These are phyloP conservation scores for Paramecium biaurelia DNA, from an alignment of 73 alveolate genomes.

Conservation along the genomic window DNA sequence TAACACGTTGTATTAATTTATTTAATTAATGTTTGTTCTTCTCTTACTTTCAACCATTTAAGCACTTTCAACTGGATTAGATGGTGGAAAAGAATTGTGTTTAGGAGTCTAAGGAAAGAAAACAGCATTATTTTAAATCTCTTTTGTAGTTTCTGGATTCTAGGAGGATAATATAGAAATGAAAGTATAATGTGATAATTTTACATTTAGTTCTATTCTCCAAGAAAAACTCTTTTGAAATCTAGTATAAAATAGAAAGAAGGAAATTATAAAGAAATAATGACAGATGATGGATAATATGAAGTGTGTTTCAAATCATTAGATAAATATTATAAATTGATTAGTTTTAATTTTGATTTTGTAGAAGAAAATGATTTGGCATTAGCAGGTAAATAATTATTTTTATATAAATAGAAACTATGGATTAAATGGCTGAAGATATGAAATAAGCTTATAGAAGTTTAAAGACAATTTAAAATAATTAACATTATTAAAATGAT, in stretches of 20 bases:
- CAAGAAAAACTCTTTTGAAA: slow-evolving; percentile 13
- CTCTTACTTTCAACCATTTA: neutral
- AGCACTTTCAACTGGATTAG: slow-evolving; percentile 48
- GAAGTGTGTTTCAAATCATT: slow-evolving; percentile 38
- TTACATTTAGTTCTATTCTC: neutral
- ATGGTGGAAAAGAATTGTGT: slow-evolving; percentile 35
- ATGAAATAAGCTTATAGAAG: slow-evolving; percentile 35
- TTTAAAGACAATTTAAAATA: neutral
- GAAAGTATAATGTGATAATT: neutral
- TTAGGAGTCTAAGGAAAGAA: slow-evolving; percentile 26
- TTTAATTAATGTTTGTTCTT: neutral
- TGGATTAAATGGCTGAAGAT: slow-evolving; percentile 51
- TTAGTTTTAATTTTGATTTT: slow-evolving; percentile 46
- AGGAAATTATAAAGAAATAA: slow-evolving; percentile 37
- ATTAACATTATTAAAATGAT: slow-evolving; percentile 40
- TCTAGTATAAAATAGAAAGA: slow-evolving; percentile 12
- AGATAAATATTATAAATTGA: slow-evolving; percentile 48
- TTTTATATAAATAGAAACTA: neutral
- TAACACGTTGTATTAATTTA: neutral
- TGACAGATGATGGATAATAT: slow-evolving; percentile 39
- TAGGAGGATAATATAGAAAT: slow-evolving; percentile 28
- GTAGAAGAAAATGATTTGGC: slow-evolving; percentile 31
- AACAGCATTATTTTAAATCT: neutral
- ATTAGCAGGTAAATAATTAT: neutral
- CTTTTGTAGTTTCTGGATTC: slow-evolving; percentile 51